A percentile compares a stretch with the other conserved stretches of the same genome.
Evolutionary conservation across 2,329 filamentous ascomycete genomes (phyloP).

Genomic region (Penicillium frequentans): DNA sequence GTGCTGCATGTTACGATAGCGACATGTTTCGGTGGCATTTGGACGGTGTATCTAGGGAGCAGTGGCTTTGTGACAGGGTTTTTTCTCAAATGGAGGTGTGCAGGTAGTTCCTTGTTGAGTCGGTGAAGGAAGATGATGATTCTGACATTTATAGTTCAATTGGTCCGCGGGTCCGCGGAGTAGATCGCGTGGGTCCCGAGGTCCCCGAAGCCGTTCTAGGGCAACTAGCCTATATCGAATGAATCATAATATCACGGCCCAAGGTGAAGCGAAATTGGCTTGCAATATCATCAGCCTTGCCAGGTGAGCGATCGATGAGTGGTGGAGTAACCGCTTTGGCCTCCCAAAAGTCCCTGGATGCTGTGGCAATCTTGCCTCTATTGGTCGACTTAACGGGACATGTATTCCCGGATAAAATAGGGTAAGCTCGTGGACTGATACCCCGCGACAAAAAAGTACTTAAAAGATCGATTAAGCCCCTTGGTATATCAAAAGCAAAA

Average conservation of each 20-base stretch:
- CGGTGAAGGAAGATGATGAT: not conserved
- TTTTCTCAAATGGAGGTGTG: not conserved
- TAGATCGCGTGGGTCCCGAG: not conserved
- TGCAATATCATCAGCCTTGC: not conserved
- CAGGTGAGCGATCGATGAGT: not conserved
- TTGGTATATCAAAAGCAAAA: not conserved
- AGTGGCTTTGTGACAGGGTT: not conserved
- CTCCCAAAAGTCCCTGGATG: not conserved
- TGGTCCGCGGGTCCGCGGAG: not conserved
- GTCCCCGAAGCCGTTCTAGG: not conserved
- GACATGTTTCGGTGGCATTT: slow-evolving; percentile 27
- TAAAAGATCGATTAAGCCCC: not conserved
- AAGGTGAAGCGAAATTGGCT: not conserved
- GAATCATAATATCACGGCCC: not conserved
- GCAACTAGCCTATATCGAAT: not conserved
- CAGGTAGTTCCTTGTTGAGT: not conserved
- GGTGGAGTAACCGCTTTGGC: not conserved
- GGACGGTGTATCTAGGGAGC: not conserved
- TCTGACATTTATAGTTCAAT: not conserved
- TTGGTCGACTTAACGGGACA: not conserved
- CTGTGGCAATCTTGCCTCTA: not conserved
- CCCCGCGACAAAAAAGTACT: not conserved
- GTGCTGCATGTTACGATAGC: slow-evolving; percentile 39
- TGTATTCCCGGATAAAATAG: not conserved
- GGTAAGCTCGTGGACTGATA: not conserved